Evolutionary conservation across 768 basidiomycete species (phyloP).

Genomic region (Serendipita sp.): DNA sequence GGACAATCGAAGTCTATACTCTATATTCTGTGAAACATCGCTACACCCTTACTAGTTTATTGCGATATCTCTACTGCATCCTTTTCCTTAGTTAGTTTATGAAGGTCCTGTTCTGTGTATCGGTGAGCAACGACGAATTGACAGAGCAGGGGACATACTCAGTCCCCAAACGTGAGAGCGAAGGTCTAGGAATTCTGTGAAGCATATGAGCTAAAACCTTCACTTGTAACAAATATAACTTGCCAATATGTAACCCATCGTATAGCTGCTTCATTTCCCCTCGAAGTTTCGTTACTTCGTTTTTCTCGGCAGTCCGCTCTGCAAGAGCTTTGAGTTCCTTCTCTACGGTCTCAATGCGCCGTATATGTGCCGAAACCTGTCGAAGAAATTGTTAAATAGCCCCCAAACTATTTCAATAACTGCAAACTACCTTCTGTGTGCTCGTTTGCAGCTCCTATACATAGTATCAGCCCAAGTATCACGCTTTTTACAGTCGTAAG

Average conservation of each 20-base stretch:
- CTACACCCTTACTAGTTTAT: background rate
- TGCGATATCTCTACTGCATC: background rate
- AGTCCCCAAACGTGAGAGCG: slow-evolving; percentile 77
- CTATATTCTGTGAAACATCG: background rate
- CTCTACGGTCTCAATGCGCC: slow-evolving; percentile 74
- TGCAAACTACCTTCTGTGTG: slow-evolving; percentile 50
- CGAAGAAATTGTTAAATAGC: background rate
- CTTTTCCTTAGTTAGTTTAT: background rate
- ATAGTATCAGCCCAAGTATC: background rate
- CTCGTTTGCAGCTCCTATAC: slow-evolving; percentile 61
- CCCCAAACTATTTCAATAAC: background rate
- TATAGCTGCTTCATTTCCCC: slow-evolving; percentile 78
- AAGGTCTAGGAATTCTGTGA: slow-evolving; percentile 60
- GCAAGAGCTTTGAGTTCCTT: slow-evolving; percentile 69
- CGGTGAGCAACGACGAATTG: background rate
- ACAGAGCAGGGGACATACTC: slow-evolving; percentile 34
- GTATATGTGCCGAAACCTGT: slow-evolving; percentile 69
- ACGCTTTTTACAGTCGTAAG: background rate
- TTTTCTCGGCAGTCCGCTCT: slow-evolving; percentile 52
- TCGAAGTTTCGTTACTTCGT: slow-evolving; percentile 59
- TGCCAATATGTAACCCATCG: slow-evolving; percentile 66
- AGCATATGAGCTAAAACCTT: background rate
- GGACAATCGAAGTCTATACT: background rate
- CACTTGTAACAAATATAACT: slow-evolving; percentile 14
- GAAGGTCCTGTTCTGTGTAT: background rate